phyloP scores from a whole-genome alignment of 768 basidiomycete genomes.

The Lactarius akahatsu region DNA sequence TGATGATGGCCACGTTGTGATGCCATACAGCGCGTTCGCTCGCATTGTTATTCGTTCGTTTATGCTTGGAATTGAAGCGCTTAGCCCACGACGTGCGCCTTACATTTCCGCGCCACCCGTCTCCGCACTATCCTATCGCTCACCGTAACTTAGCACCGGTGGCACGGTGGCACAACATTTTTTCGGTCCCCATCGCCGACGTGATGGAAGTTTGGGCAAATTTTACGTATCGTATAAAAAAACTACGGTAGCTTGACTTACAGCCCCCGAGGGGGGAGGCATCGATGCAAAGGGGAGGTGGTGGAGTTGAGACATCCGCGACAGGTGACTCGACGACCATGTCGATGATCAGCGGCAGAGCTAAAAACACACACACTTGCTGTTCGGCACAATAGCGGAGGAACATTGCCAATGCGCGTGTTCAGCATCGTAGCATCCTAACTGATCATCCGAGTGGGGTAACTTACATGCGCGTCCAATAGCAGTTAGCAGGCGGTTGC shows the following conservation, averaged over 20 bases:
- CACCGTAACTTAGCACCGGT: neutral
- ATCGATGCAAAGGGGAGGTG: neutral
- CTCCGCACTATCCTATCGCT: neutral
- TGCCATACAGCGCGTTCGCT: neutral
- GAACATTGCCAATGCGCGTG: neutral
- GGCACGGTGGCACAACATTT: neutral
- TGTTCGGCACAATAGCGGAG: neutral
- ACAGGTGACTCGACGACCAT: neutral
- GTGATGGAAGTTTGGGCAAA: neutral
- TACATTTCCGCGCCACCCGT: neutral
- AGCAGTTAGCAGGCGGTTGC: neutral
- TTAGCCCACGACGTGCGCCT: neutral
- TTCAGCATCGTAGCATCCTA: neutral
- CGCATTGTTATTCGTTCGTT: neutral
- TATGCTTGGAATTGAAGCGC: neutral
- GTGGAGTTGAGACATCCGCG: neutral
- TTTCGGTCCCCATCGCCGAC: neutral
- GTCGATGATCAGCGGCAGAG: neutral
- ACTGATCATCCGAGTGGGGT: neutral
- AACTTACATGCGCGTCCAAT: neutral
- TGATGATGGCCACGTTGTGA: constrained; percentile 1
- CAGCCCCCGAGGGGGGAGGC: too few species aligned
- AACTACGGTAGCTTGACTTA: too few species aligned
- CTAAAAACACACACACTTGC: too few species aligned
- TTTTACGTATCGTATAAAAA: neutral